phyloP scores from a whole-genome alignment of 192 early-diverging fungal genomes.

The Coemansia furcata region DNA sequence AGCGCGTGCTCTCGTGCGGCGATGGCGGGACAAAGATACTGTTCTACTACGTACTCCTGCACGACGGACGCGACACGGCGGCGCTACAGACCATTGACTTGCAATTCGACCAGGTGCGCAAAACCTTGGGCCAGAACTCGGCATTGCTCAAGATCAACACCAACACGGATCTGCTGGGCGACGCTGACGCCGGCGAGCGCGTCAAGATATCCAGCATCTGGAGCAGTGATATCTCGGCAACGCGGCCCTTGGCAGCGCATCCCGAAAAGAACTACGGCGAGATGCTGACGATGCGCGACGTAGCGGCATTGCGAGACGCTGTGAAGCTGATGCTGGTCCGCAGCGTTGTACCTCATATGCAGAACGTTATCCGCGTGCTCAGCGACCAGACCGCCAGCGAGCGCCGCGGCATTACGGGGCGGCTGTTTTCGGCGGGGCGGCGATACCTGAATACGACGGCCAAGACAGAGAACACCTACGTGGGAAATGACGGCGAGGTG shows the following conservation, averaged over 20 bases:
- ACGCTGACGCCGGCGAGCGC: constrained; percentile 13
- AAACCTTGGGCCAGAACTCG: constrained; percentile 45
- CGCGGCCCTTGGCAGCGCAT: constrained; percentile 8
- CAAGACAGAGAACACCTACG: constrained; percentile 15
- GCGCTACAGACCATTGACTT: constrained; percentile 40
- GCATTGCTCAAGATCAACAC: constrained; percentile 45
- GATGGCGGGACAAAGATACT: constrained; percentile 79
- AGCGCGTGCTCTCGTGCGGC: constrained; percentile 61
- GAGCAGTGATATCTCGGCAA: constrained; percentile 19
- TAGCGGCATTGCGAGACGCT: constrained; percentile 42
- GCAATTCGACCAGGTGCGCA: constrained; percentile 46
- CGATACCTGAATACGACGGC: constrained; percentile 74
- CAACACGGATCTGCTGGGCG: constrained; percentile 20
- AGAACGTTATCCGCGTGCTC: constrained; percentile 78
- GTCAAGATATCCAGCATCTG: constrained; percentile 38
- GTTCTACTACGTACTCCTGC: constrained; percentile 81
- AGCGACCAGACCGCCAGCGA: constrained; percentile 90
- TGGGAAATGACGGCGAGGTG: constrained; percentile 27
- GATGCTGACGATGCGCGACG: constrained; percentile 50
- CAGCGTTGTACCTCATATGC: constrained; percentile 85
- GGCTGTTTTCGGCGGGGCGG: constrained; percentile 78
- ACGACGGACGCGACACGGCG: constrained; percentile 63
- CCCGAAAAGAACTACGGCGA: constrained; percentile 13
- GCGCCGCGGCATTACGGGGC: constrained; percentile 83
- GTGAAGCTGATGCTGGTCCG: constrained; percentile 66